These are phyloP conservation scores for Annulohypoxylon stygium DNA, from an alignment of 495 filamentous ascomycete genomes.

Conservation along the genomic window DNA sequence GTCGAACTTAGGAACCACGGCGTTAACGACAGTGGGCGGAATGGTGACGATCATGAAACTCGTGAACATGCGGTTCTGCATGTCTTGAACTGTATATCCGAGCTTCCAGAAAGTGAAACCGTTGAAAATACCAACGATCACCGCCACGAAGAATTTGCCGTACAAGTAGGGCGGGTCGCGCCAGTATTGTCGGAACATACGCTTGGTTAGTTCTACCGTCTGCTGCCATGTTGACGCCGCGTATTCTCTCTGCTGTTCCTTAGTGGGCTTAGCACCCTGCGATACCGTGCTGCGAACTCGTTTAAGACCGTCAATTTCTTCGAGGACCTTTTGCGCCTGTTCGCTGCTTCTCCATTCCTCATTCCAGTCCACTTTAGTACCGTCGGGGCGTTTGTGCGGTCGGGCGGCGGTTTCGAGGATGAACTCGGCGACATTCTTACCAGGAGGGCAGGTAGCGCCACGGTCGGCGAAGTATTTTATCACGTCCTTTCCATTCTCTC, in stretches of 20 bases:
- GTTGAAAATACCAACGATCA: slow-evolving; percentile 75
- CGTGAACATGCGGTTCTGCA: slow-evolving; percentile 87
- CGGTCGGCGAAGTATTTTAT: slow-evolving; percentile 66
- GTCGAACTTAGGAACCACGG: slow-evolving; percentile 87
- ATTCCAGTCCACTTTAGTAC: slow-evolving; percentile 82
- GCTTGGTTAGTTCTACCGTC: slow-evolving; percentile 61
- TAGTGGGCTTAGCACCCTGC: slow-evolving; percentile 53
- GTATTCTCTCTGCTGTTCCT: slow-evolving; percentile 48
- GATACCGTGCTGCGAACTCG: slow-evolving; percentile 40
- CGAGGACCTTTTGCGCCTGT: slow-evolving; percentile 73
- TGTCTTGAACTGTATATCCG: slow-evolving; percentile 72
- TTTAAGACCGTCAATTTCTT: slow-evolving; percentile 79
- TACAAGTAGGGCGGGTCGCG: slow-evolving; percentile 82
- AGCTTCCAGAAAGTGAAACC: slow-evolving; percentile 90
- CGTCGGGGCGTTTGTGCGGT: slow-evolving; percentile 74
- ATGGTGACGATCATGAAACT: slow-evolving; percentile 80
- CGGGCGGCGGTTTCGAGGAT: slow-evolving; percentile 85
- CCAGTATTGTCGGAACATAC: slow-evolving; percentile 85
- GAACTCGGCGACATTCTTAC: slow-evolving; percentile 84
- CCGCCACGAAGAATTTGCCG: slow-evolving; percentile 69
- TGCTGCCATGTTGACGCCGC: slow-evolving; percentile 58
- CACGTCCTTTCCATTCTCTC: slow-evolving; percentile 61
- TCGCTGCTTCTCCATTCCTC: slow-evolving; percentile 79
- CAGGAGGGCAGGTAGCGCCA: slow-evolving; percentile 77
- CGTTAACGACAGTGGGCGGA: slow-evolving; percentile 77